phyloP scores from a whole-genome alignment of 805 yeast species.

The Saturnispora gosingensis region DNA sequence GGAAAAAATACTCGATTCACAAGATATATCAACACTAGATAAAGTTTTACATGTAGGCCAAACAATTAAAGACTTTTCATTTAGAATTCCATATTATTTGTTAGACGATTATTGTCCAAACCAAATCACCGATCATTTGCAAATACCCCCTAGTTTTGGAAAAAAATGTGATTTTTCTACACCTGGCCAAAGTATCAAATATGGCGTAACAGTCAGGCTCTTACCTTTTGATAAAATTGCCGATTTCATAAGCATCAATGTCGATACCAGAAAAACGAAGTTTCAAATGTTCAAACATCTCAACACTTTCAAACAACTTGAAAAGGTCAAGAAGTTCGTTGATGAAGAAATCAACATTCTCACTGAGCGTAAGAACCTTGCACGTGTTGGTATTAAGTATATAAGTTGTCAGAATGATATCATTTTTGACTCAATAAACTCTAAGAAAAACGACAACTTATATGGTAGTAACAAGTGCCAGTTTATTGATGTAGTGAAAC shows the following conservation, averaged over 20 bases:
- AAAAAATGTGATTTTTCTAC: neutral
- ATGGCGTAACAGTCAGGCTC: neutral
- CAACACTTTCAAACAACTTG: neutral
- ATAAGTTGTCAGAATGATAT: conserved; percentile 1
- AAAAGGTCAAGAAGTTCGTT: neutral
- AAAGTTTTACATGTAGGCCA: neutral
- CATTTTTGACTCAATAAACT: neutral
- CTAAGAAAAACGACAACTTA: neutral
- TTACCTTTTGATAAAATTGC: neutral
- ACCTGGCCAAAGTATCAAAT: neutral
- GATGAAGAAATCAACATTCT: neutral
- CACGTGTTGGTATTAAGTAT: neutral
- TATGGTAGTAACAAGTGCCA: neutral
- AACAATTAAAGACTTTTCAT: conserved; percentile 31
- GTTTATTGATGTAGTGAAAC: neutral
- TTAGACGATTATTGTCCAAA: conserved; percentile 45
- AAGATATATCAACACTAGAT: neutral
- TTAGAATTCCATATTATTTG: conserved; percentile 42
- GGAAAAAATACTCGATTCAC: neutral
- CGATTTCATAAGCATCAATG: neutral
- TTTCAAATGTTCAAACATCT: neutral
- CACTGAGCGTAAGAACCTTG: neutral
- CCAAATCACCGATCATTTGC: conserved; percentile 26
- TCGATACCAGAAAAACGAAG: neutral
- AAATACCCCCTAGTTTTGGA: conserved; percentile 35